Percentiles rank a stretch among this genome's conserved stretches.
These are phyloP conservation scores for Penicillium ochrochloron DNA, from an alignment of 495 filamentous ascomycete species.

Conservation along the genomic window DNA sequence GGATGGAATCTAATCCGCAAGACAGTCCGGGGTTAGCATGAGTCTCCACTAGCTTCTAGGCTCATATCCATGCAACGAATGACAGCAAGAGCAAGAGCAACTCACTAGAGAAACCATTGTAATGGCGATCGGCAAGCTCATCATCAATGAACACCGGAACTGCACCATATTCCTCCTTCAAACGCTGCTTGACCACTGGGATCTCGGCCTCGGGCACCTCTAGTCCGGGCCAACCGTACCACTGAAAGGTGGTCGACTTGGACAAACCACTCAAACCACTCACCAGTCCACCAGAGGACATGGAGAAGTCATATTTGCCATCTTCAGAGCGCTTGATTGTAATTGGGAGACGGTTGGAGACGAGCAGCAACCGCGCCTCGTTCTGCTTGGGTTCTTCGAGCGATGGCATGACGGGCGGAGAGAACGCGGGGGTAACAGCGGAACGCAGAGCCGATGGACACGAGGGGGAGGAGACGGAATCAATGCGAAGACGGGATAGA, in stretches of 20 bases:
- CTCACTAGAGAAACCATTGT: constrained; percentile 88
- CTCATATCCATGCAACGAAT: no score
- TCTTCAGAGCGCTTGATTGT: constrained; percentile 91
- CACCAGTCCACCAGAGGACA: constrained; percentile 94
- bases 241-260: constrained; percentile 90
- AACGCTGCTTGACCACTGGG: constrained; percentile 61
- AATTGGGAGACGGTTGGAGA: constrained; percentile 93
- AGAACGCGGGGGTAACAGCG: neutral
- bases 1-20: constrained; percentile 75
- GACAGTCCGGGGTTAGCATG: constrained; percentile 1
- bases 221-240: constrained; percentile 97
- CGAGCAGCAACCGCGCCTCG: constrained; percentile 68
- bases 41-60: neutral
- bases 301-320: constrained; percentile 82
- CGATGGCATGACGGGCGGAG: constrained; percentile 37
- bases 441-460: constrained; percentile 1
- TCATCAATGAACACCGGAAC: constrained; percentile 80
- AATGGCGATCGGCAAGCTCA: constrained; percentile 78
- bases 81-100: constrained; percentile 12
- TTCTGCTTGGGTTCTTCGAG: constrained; percentile 38
- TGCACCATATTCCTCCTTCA: constrained; percentile 75
- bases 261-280: constrained; percentile 87
- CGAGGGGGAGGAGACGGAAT: neutral
- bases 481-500: neutral
- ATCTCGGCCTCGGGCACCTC: constrained; percentile 77